Base-by-base conservation (phyloP, 2,329 filamentous ascomycete genomes). In the Cladosporium sp. region DNA sequence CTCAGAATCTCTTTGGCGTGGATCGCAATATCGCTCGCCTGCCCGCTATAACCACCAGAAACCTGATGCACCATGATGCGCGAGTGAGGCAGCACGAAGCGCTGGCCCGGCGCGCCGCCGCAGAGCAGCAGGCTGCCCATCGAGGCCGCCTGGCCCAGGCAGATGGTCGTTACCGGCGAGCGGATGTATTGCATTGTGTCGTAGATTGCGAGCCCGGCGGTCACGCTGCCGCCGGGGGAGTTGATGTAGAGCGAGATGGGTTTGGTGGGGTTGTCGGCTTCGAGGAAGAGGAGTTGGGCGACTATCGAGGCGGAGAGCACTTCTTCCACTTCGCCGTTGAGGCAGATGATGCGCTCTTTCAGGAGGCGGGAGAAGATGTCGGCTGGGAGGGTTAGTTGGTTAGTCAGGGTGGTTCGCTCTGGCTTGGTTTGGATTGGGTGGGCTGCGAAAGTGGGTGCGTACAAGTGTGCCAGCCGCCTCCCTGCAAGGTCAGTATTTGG, bases 141-240 rank as follows among this genome's bases (percentile, higher is more conserved):
- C 3, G 87, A 93, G 1, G 93, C 92, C 0, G 95, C 93, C 63
- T 95, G 89, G 7, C 93, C 93, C 38, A 99, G 82, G 64, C 93
- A 97, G 24, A 99, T 93, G 0, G 93, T 99, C 38, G 87, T 92
- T 0, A 99, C 90, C 1, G 92, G 89, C 2, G 88, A 88, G 54
- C 86, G 84, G 66, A 99, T 97, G 70, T 99, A 99, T 61, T 86
- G 84, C 92, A 99, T 97, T 11, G 93, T 99, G 68, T 99, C 93
- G 77, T 99, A 99, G 64, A 99, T 97, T 20, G 93, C 91, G 54
- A 85, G 74, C 3, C 77, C 77, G 1, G 93, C 92, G 55, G 87
- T 92, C 36, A 99, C 91, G 37, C 88, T 92, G 50, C 93, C 93
- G 43, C 93, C 93, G 0, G 92, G 92, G 0, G 89, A 95, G 74